Evolutionary conservation across 495 filamentous ascomycete genomes (phyloP), one percentile per base, ranked within the genome.

Genomic region (Rhizodiscina lignyota): DNA sequence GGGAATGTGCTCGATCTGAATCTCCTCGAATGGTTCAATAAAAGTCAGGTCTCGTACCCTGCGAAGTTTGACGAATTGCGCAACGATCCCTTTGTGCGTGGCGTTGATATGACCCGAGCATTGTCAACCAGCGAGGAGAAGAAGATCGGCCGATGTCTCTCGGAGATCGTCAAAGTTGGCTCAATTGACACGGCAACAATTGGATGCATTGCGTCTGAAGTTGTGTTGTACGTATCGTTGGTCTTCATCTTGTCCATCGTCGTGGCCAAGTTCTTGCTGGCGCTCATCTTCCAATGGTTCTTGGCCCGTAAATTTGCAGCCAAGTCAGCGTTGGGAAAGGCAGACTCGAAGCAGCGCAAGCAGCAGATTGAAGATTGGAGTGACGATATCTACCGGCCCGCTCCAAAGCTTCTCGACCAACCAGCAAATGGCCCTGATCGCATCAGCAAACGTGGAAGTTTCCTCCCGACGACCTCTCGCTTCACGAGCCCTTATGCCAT

Each of bases 281-380:
- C 91, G 11, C 42, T 96, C 11, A 48, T 86, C 24, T 99, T 96
- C 61, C 82, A 91, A 45, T 99, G 89, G 91, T 89, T 99, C 50
- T 61, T 94, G 40, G 76, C 77, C 43, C 75, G 75, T 40, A 76
- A 72, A 20, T 86, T 83, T 50, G 87, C 75, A 5, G 79, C 65
- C 19, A 85, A 75, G 48, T 82, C 86, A 2, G 79, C 75, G 8
- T 60, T 73, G 49, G 58, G 57, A 12, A 30, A 30, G 23, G 10
- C 33, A 8, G 75, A 85, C 53, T 64, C 68, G 30, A 82, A 80
- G 50, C 76, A 80, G 52, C 72, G 91, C 30, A 77, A 87, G 37
- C 77, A 83, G 40, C 83, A 96, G 52, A 99, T 99, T 38, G 91
- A 99, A 56, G 87, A 94, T 43, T 99, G 91, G 91, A 78, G 74